Evolutionary conservation across 805 yeast species (phyloP).

Genomic region (Pichia nanzhaoensis): DNA sequence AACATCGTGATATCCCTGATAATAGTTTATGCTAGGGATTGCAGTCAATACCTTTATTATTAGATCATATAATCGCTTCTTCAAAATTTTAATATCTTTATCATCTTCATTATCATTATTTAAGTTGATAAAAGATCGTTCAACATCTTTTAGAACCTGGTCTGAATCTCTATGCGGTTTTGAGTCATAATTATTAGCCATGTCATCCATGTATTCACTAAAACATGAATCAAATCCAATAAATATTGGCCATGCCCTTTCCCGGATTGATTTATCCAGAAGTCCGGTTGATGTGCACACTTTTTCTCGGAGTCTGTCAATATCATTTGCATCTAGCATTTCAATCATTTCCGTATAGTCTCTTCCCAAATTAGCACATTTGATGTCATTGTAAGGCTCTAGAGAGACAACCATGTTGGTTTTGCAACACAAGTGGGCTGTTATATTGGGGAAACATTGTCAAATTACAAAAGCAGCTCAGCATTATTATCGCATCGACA

Average conservation of each 20-base stretch:
- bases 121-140: slow-evolving; percentile 53
- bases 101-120: slow-evolving; percentile 12
- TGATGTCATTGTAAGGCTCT: background rate
- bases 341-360: background rate
- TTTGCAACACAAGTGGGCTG: too few species aligned
- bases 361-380: background rate
- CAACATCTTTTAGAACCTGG: slow-evolving; percentile 75
- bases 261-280: slow-evolving; percentile 35
- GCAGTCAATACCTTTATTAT: slow-evolving; percentile 51
- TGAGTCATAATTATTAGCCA: slow-evolving; percentile 6
- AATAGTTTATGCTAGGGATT: slow-evolving; percentile 62
- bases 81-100: slow-evolving; percentile 26
- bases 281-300: slow-evolving; percentile 44
- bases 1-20: slow-evolving; percentile 91
- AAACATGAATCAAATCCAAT: slow-evolving; percentile 17
- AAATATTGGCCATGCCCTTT: slow-evolving; percentile 46
- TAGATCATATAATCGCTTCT: slow-evolving; percentile 35
- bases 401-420: background rate
- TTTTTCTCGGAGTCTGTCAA: slow-evolving; percentile 26
- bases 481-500: too few species aligned
- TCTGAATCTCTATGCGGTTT: slow-evolving; percentile 57
- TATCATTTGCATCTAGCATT: slow-evolving; percentile 29
- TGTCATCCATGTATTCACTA: background rate
- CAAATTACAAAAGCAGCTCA: too few species aligned
- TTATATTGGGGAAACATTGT: too few species aligned